A percentile compares a stretch with the other conserved stretches of the same genome.
Conservation (phyloP, 2,329 filamentous ascomycete species). For the Xylariaceae sp. region DNA sequence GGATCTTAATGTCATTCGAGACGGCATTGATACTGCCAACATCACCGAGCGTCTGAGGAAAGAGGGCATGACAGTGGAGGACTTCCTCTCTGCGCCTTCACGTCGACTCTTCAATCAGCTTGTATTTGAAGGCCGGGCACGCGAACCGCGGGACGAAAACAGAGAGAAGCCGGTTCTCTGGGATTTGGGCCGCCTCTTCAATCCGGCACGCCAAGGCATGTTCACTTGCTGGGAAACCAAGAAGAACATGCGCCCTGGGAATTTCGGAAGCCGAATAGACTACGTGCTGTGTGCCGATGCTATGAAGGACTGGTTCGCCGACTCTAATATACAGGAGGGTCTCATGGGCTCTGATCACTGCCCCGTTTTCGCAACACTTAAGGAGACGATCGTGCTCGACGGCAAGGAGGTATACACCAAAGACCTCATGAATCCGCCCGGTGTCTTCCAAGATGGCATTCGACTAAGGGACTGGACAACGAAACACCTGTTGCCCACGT, state of each 20-base stretch:
- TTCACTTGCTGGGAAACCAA: slow-evolving; percentile 97
- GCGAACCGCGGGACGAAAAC: slow-evolving; percentile 62
- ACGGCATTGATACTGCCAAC: slow-evolving; percentile 72
- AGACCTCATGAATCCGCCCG: slow-evolving; percentile 75
- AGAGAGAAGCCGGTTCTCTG: slow-evolving; percentile 69
- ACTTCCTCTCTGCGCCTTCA: slow-evolving; percentile 69
- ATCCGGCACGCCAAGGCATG: slow-evolving; percentile 80
- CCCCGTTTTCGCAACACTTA: slow-evolving; percentile 76
- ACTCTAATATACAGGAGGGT: slow-evolving; percentile 86
- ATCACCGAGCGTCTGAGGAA: slow-evolving; percentile 68
- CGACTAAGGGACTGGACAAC: slow-evolving; percentile 62
- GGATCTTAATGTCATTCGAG: slow-evolving; percentile 75
- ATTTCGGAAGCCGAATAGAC: slow-evolving; percentile 89
- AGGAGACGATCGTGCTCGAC: slow-evolving; percentile 53
- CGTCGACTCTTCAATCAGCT: slow-evolving; percentile 82
- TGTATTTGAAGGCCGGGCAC: slow-evolving; percentile 66
- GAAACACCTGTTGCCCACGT: slow-evolving; percentile 67
- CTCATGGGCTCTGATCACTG: slow-evolving; percentile 96
- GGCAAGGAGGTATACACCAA: slow-evolving; percentile 49
- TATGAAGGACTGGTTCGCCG: slow-evolving; percentile 75
- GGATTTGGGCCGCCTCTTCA: slow-evolving; percentile 79
- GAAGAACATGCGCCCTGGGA: slow-evolving; percentile 91
- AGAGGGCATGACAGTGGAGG: slow-evolving; percentile 60
- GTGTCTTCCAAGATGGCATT: slow-evolving; percentile 64
- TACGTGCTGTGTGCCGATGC: slow-evolving; percentile 80